These are phyloP conservation scores for Populus hybrid DNA, from an alignment of 441 rosid genomes.

Conservation along the genomic window DNA sequence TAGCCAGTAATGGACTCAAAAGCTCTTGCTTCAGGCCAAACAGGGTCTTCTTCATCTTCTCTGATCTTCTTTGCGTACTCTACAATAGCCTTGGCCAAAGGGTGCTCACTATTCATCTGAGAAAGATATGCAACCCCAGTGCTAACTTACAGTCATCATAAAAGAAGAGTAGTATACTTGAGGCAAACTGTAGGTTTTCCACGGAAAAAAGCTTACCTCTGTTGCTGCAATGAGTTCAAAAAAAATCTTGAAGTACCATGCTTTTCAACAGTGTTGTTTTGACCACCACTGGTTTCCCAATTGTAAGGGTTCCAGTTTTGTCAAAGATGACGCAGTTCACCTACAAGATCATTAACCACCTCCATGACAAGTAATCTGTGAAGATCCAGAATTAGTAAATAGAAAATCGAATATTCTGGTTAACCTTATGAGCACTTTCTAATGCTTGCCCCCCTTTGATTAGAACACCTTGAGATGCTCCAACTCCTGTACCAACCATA, in stretches of 20 bases:
- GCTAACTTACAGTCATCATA: no score
- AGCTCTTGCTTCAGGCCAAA: constrained; percentile 78
- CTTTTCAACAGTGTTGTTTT: constrained; percentile 58
- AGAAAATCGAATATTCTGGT: neutral
- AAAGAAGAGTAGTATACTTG: neutral
- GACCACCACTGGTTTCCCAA: constrained; percentile 86
- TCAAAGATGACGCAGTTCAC: constrained; percentile 86
- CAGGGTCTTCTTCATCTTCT: constrained; percentile 40
- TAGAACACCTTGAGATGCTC: constrained; percentile 91
- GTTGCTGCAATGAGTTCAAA: constrained; percentile 79
- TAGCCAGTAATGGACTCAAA: constrained; percentile 73
- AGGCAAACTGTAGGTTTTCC: neutral
- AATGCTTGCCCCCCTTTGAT: constrained; percentile 90
- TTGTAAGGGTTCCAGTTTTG: constrained; percentile 93
- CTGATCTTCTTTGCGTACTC: constrained; percentile 42
- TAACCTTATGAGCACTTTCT: constrained; percentile 80
- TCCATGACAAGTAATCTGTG: constrained; percentile 1
- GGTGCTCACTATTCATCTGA: constrained; percentile 89
- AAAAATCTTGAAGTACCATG: constrained; percentile 30
- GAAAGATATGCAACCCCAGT: neutral
- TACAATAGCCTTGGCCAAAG: constrained; percentile 79
- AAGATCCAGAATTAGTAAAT: neutral
- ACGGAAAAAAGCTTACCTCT: constrained; percentile 44
- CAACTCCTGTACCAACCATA: constrained; percentile 97
- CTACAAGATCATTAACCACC: constrained; percentile 30